Percentiles rank a stretch among this genome's conserved stretches.
These are phyloP conservation scores for Crithidia expoeki DNA, from an alignment of 208 protist species.

Conservation along the genomic window DNA sequence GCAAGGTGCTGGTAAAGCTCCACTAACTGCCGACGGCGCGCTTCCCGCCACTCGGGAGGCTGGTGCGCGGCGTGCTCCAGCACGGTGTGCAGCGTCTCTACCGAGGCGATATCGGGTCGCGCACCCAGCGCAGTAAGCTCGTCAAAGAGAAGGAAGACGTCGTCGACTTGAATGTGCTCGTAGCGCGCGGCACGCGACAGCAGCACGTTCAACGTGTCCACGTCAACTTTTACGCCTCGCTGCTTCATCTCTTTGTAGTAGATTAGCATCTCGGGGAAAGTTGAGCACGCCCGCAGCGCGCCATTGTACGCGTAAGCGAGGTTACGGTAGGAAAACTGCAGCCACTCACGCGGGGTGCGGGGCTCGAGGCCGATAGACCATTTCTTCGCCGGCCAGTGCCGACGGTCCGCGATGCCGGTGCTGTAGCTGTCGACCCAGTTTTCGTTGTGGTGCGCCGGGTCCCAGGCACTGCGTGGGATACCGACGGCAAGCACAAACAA, in stretches of 20 bases:
- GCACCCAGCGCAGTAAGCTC: conserved; percentile 76
- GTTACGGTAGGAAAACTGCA: conserved; percentile 81
- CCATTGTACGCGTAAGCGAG: conserved; percentile 92
- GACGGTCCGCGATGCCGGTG: conserved; percentile 68
- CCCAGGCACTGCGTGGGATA: conserved; percentile 87
- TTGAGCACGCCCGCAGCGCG: conserved; percentile 78
- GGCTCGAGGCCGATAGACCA: conserved; percentile 87
- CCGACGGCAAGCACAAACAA: conserved; percentile 38
- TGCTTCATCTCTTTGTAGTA: conserved; percentile 92
- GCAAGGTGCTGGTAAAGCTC: conserved; percentile 83
- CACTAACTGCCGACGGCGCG: conserved; percentile 80
- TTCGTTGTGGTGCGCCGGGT: conserved; percentile 80
- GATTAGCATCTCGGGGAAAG: conserved; percentile 85
- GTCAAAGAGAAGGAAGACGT: conserved; percentile 89
- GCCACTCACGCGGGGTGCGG: conserved; percentile 82
- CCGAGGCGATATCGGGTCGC: conserved; percentile 70
- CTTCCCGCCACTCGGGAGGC: conserved; percentile 81
- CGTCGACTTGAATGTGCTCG: conserved; percentile 77
- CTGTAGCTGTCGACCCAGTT: conserved; percentile 90
- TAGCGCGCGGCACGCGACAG: conserved; percentile 87
- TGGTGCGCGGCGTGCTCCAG: conserved; percentile 76
- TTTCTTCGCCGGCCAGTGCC: conserved; percentile 86
- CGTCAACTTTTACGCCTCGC: conserved; percentile 89
- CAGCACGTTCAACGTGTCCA: conserved; percentile 86
- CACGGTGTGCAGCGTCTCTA: conserved; percentile 90